Evolutionary conservation across 306 rosid species (phyloP), one percentile per base, ranked within the genome.

Genomic region (Chamaecrista fasciculata): DNA sequence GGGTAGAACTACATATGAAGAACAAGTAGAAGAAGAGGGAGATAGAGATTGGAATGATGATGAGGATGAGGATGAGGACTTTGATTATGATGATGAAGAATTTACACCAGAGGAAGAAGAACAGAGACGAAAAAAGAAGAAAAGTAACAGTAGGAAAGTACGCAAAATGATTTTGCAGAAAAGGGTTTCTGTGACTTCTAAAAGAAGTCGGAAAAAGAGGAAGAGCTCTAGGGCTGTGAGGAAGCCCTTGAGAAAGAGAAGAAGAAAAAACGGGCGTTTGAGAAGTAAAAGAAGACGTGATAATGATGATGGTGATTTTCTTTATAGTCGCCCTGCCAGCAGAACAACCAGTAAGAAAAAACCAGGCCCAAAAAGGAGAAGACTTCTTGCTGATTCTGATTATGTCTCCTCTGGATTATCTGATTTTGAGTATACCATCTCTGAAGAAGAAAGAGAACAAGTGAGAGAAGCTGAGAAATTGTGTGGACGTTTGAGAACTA

Each of bases 371-470:
- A 75, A 62, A 67, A 84, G 60, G 80, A 84, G 87, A 72, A 79
- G 73, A 44, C 44, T 18, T 74, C 44, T 76, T 28, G 73, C 84
- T 4, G 84, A 29, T 39, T 84, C 92, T 1, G 88, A 83, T 64
- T 65, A 78, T 12, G 73, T 72, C 58, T 55, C 78, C 65, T 80
- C 96, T 57, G 84, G 83, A 49, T 73, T 82, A 76, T 85, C 91
- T 52, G 96, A 85, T 70, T 70, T 53, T 77, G 93, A 93, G 33
- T 90, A 76, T 75, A 87, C 93, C 36, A 76, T 93, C 61, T 93
- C 98, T 9, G 98, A 93, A 83, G 98, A 93, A 79, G 98, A 93
- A 77, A 90, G 92, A 73, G 93, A 90, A 77, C 98, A 89, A 75
- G 83, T 93, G 59, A 81, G 93, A 82, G 98, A 93, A 90, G 96